Evolutionary conservation across 2,329 filamentous ascomycete genomes (phyloP), one percentile per base, ranked within the genome.

Genomic region (Emmonsiellopsis sp.): DNA sequence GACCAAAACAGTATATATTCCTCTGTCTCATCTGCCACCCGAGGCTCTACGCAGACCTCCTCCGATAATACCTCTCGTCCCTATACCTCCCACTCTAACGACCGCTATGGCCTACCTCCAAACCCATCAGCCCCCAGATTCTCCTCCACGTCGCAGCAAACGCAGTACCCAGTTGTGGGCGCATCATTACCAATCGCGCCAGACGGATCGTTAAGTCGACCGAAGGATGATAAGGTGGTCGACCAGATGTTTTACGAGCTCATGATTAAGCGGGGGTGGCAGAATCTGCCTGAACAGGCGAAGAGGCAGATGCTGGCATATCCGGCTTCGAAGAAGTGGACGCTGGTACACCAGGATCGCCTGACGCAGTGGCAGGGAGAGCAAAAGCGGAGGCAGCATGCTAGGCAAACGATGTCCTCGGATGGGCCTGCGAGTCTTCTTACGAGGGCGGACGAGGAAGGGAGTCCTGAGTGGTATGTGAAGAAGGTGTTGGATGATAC

Each of bases 211-310:
- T 51, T 60, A 32, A 55, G 64, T 45, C 65, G 69, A 20, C 70
- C 70, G 10, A 65, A 68, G 55, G 70, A 73, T 58, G 89, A 94
- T 65, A 81, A 84, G 55, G 75, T 95, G 11, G 87, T 96, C 45
- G 89, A 97, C 67, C 84, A 91, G 65, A 88, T 95, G 76, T 97
- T 97, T 65, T 78, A 91, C 64, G 85, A 89, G 51, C 76, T 98
- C 59, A 97, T 98, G 93, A 88, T 95, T 65, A 96, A 96, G 73
- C 83, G 93, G 73, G 93, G 92, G 59, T 97, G 91, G 89, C 93
- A 95, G 73, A 94, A 94, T 70, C 76, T 98, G 59, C 93, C 93
- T 5, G 93, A 98, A 66, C 89, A 95, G 73, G 93, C 93, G 32
- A 83, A 87, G 61, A 81, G 92, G 57, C 93, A 97, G 75, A 97